A percentile compares a stretch with the other conserved stretches of the same genome.
Evolutionary conservation across 306 rosid genomes (phyloP).

Genomic region (Cucurbita argyrosperma): DNA sequence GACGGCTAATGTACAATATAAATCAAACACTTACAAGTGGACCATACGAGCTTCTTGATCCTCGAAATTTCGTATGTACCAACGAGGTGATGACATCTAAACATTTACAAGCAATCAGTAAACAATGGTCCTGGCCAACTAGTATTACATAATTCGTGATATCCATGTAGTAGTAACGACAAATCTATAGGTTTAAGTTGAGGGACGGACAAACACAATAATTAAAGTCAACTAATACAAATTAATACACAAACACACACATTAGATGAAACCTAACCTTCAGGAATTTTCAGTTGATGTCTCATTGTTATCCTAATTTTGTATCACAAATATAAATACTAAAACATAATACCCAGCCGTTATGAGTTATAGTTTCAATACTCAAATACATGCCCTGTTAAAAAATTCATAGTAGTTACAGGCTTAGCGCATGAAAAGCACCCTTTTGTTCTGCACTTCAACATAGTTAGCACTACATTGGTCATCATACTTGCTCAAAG

Average conservation of each 20-base stretch:
- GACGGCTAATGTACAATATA: background rate
- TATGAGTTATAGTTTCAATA: background rate
- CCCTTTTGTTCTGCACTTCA: background rate
- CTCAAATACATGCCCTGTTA: background rate
- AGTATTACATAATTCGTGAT: background rate
- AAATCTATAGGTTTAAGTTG: background rate
- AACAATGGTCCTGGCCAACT: background rate
- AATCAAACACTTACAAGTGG: conserved; percentile 57
- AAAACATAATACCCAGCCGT: background rate
- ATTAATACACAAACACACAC: background rate
- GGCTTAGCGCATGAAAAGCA: background rate
- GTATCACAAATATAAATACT: background rate
- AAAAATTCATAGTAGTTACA: background rate
- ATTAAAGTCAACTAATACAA: background rate
- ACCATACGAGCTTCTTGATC: conserved; percentile 44
- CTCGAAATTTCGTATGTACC: conserved; percentile 67
- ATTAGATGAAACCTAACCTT: background rate
- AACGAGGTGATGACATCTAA: conserved; percentile 76
- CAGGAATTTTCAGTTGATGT: background rate
- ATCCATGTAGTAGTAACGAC: background rate
- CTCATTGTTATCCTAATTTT: too few species aligned
- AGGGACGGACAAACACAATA: background rate
- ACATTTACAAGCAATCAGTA: conserved; percentile 14
- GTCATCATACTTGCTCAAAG: background rate
- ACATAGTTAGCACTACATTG: background rate